phyloP scores from a whole-genome alignment of 2,329 filamentous ascomycete genomes.

The Hymenoscyphus fraxineus region DNA sequence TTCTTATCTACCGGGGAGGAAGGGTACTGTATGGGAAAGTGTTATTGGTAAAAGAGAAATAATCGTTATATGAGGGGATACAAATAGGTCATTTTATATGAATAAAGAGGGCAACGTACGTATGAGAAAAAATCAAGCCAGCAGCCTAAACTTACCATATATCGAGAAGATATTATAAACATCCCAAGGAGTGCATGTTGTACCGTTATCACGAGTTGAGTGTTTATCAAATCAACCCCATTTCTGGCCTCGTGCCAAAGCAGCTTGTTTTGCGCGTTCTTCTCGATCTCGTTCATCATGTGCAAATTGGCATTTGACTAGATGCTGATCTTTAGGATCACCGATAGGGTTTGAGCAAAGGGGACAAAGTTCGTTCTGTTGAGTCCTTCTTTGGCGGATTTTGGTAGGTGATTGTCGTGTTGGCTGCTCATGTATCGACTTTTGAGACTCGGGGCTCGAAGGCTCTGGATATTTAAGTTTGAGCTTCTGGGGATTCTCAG shows the following conservation, averaged over 20 bases:
- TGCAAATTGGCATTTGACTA: slow-evolving; percentile 20
- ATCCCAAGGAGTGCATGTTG: not conserved
- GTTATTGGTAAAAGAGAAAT: too few relatives aligned
- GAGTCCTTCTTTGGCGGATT: not conserved
- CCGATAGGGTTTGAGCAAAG: slow-evolving; percentile 15
- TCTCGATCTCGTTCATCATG: slow-evolving; percentile 18
- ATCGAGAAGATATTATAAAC: not conserved
- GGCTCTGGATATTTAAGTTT: not conserved
- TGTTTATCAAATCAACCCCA: not conserved
- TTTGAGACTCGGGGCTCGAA: not conserved
- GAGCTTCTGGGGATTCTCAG: not conserved
- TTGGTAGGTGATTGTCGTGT: not conserved
- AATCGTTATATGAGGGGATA: too few relatives aligned
- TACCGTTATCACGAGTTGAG: not conserved
- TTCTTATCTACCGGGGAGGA: too few relatives aligned
- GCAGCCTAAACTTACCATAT: too few relatives aligned
- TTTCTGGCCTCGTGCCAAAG: not conserved
- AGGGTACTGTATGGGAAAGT: too few relatives aligned
- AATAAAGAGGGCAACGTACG: too few relatives aligned
- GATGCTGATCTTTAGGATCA: slow-evolving; percentile 18
- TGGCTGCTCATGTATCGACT: not conserved
- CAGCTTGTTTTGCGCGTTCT: slow-evolving; percentile 9
- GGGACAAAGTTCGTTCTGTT: slow-evolving; percentile 12
- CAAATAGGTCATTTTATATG: too few relatives aligned
- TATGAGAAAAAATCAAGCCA: too few relatives aligned